phyloP scores from a whole-genome alignment of 306 rosid species.

The Cicer pinnatifidum region DNA sequence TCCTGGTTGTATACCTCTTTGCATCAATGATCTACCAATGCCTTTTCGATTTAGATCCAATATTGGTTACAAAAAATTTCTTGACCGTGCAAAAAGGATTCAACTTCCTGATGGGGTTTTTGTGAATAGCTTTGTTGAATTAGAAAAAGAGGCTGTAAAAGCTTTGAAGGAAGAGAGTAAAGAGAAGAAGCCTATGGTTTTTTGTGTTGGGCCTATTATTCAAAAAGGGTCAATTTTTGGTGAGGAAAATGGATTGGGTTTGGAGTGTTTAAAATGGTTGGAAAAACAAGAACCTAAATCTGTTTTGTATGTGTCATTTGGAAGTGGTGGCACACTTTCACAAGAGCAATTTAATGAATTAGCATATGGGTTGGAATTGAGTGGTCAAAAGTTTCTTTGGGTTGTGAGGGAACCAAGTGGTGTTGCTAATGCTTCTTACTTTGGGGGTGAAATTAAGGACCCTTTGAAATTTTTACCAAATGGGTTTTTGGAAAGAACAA shows the following conservation, averaged over 20 bases:
- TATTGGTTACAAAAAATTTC: conserved; percentile 13
- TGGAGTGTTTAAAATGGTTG: conserved; percentile 40
- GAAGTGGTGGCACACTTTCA: conserved; percentile 15
- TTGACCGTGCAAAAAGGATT: conserved; percentile 1
- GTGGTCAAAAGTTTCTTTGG: conserved; percentile 45
- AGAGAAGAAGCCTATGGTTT: conserved; percentile 12
- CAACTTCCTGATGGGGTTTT: conserved; percentile 38
- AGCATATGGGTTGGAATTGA: conserved; percentile 45
- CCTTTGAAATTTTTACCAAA: conserved; percentile 39
- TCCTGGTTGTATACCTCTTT: conserved; percentile 41
- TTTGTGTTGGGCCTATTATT: conserved; percentile 49
- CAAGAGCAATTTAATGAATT: conserved; percentile 39
- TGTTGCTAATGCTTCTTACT: conserved; percentile 3
- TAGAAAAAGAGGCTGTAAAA: conserved; percentile 23
- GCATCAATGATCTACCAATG: not conserved
- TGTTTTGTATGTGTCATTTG: conserved; percentile 46
- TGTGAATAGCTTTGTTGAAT: conserved; percentile 39
- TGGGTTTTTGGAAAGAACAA: conserved; percentile 43
- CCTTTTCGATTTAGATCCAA: conserved; percentile 19
- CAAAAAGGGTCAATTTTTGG: conserved; percentile 15
- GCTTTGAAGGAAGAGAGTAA: not conserved
- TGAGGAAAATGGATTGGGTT: conserved; percentile 13
- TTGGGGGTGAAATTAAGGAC: not conserved
- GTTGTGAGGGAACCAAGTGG: conserved; percentile 41
- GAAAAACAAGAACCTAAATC: conserved; percentile 42